Conservation (phyloP, 768 basidiomycete genomes). For the Pholiota microspora region DNA sequence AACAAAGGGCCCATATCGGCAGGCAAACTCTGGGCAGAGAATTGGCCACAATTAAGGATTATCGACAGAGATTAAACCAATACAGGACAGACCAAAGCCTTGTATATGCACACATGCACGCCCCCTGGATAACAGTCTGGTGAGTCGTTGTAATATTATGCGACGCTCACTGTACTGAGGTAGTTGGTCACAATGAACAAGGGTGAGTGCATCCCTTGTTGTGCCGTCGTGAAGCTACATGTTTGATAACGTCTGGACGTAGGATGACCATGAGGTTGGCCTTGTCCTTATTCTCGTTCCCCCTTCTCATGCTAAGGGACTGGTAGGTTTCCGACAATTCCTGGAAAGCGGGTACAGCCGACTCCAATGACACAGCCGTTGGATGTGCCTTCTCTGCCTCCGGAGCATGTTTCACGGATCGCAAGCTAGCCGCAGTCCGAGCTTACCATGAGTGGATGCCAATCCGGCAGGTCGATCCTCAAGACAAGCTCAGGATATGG, state of each 20-base stretch:
- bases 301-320: constrained; percentile 2
- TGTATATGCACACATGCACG: constrained; percentile 43
- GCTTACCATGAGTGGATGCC: constrained; percentile 67
- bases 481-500: constrained; percentile 59
- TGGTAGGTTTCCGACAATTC: constrained; percentile 50
- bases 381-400: constrained; percentile 53
- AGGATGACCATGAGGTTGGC: constrained; percentile 52
- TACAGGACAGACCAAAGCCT: constrained; percentile 53
- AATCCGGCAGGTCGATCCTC: constrained; percentile 52
- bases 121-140: constrained; percentile 60
- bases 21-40: constrained; percentile 51
- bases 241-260: not conserved
- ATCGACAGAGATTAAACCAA: constrained; percentile 48
- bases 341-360: constrained; percentile 55
- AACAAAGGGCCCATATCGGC: constrained; percentile 42
- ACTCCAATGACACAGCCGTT: constrained; percentile 49
- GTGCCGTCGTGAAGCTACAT: not conserved
- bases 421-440: constrained; percentile 56
- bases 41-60: constrained; percentile 54
- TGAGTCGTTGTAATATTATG: constrained; percentile 18
- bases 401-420: constrained; percentile 56
- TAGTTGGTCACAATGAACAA: not conserved
- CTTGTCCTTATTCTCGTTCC: not conserved
- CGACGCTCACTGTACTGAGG: not conserved
- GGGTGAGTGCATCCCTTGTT: not conserved